phyloP scores from a whole-genome alignment of 140 eudicot species.

The Cichorium intybus region DNA sequence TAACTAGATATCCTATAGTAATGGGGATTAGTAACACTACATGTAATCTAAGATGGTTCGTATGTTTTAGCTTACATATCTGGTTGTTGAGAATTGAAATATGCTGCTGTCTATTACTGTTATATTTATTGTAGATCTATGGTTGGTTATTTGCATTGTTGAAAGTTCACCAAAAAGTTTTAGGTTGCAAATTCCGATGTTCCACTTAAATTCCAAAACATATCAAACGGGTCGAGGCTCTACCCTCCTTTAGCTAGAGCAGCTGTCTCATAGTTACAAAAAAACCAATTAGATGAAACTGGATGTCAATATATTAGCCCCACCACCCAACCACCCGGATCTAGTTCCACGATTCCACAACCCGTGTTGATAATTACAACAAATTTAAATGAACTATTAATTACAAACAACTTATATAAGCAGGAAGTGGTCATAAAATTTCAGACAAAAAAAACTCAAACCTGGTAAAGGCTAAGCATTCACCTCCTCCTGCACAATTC shows the following conservation, averaged over 20 bases:
- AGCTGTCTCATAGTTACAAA: neutral
- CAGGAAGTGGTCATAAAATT: constrained; percentile 3
- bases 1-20: no score
- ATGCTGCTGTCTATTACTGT: no score
- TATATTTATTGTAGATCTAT: no score
- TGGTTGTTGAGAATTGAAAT: no score
- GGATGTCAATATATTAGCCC: neutral
- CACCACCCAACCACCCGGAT: neutral
- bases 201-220: no score
- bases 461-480: constrained; percentile 32
- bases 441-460: constrained; percentile 12
- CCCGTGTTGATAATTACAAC: constrained; percentile 9
- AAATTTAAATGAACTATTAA: constrained; percentile 2
- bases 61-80: no score
- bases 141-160: no score
- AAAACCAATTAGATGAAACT: neutral
- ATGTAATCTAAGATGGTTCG: no score
- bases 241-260: neutral
- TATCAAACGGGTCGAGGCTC: neutral
- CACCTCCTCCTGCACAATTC: constrained; percentile 47
- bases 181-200: no score
- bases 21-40: no score
- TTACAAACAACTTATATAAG: constrained; percentile 21
- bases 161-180: no score
- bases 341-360: neutral